phyloP scores from a whole-genome alignment of 345 rosid genomes.

The Hirschfeldia incana region DNA sequence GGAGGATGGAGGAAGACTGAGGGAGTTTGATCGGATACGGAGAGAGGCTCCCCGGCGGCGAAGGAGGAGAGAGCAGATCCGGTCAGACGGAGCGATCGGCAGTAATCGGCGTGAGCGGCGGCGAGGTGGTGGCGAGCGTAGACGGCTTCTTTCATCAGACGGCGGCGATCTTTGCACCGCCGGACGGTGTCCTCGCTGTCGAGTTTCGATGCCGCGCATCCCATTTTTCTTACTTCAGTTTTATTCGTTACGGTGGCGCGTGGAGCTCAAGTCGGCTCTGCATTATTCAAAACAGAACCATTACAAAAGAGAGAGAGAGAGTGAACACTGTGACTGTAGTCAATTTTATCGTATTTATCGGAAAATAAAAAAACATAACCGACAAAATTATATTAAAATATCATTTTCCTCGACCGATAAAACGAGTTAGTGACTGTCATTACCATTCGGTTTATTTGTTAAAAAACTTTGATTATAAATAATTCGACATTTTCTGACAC shows the following conservation, averaged over 20 bases:
- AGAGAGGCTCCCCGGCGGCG: constrained; percentile 74
- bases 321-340: not conserved
- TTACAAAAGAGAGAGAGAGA: not conserved
- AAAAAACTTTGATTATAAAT: not conserved
- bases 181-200: constrained; percentile 93
- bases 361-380: not conserved
- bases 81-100: constrained; percentile 78
- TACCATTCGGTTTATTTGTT: constrained; percentile 1
- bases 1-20: constrained; percentile 62
- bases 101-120: constrained; percentile 87
- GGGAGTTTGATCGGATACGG: constrained; percentile 85
- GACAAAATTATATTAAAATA: not conserved
- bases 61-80: constrained; percentile 85
- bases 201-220: constrained; percentile 88
- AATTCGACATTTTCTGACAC: not conserved
- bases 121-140: constrained; percentile 84
- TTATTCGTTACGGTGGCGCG: constrained; percentile 28
- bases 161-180: constrained; percentile 95
- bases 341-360: not conserved
- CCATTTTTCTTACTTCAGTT: constrained; percentile 45
- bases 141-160: constrained; percentile 87
- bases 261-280: constrained; percentile 19
- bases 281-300: not conserved
- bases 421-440: not conserved
- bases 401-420: not conserved